These are phyloP conservation scores for Talaromyces sp. DNA, from an alignment of 2,329 filamentous ascomycete genomes.

Conservation along the genomic window DNA sequence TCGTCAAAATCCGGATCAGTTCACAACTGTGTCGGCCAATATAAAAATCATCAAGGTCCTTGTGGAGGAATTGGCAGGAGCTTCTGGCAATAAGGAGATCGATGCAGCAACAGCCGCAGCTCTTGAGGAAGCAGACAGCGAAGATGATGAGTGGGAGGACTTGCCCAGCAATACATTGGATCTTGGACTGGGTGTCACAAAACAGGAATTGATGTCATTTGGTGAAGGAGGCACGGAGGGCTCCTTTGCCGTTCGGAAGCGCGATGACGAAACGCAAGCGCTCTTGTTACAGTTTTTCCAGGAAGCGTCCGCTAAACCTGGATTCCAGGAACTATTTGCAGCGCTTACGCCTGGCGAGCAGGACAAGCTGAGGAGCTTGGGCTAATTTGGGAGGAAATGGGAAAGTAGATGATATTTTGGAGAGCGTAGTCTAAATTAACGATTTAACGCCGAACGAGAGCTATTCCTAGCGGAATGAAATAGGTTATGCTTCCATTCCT, in stretches of 20 bases:
- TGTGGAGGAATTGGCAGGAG: constrained; percentile 83
- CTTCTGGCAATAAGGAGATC: constrained; percentile 57
- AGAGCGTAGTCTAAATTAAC: background rate
- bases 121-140: constrained; percentile 58
- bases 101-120: constrained; percentile 56
- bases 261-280: constrained; percentile 85
- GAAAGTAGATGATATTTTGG: background rate
- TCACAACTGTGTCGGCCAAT: constrained; percentile 78
- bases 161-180: constrained; percentile 72
- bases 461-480: background rate
- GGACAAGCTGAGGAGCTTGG: constrained; percentile 36
- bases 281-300: constrained; percentile 81
- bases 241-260: constrained; percentile 55
- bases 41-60: constrained; percentile 96
- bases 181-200: constrained; percentile 65
- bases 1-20: constrained; percentile 83
- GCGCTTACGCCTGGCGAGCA: constrained; percentile 53
- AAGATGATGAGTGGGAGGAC: constrained; percentile 85
- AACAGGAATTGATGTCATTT: constrained; percentile 76
- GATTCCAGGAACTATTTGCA: constrained; percentile 54
- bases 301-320: constrained; percentile 50
- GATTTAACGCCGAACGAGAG: background rate
- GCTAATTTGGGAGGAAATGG: constrained; percentile 5
- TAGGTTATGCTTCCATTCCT: background rate
- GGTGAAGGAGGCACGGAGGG: constrained; percentile 52